Percentiles rank a stretch among this genome's conserved stretches.
phyloP scores from a whole-genome alignment of 2,329 filamentous ascomycete species.

The Westerdykella sp. region DNA sequence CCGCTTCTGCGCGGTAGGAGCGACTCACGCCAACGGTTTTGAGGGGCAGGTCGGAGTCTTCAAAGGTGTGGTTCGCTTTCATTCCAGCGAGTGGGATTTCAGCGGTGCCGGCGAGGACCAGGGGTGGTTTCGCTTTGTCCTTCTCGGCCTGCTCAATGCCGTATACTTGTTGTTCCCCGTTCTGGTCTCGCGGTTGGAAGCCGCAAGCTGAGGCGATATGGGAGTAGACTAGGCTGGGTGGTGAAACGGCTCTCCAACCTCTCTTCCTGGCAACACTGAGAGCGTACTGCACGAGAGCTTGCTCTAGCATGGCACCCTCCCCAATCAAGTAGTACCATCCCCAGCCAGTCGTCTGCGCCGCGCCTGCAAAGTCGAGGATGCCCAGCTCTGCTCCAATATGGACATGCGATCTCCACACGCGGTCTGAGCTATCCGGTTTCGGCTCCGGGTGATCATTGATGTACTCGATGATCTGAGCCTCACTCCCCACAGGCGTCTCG shows the following conservation, averaged over 20 bases:
- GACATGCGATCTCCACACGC: constrained; percentile 67
- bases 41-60: constrained; percentile 61
- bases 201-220: constrained; percentile 88
- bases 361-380: constrained; percentile 81
- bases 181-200: constrained; percentile 85
- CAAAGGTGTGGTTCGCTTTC: constrained; percentile 67
- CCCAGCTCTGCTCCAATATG: constrained; percentile 80
- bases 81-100: constrained; percentile 93
- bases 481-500: constrained; percentile 64
- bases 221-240: constrained; percentile 84
- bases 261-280: constrained; percentile 63
- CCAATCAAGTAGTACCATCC: constrained; percentile 97
- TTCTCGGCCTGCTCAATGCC: constrained; percentile 60
- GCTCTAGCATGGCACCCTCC: constrained; percentile 87
- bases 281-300: constrained; percentile 84
- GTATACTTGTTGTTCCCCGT: constrained; percentile 91
- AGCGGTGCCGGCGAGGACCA: constrained; percentile 79
- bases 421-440: constrained; percentile 32
- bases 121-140: constrained; percentile 58
- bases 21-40: constrained; percentile 79
- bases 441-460: constrained; percentile 64
- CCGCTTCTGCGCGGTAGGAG: constrained; percentile 95
- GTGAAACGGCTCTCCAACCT: constrained; percentile 75
- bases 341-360: constrained; percentile 82
- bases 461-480: constrained; percentile 62